Base-by-base conservation (phyloP, 768 basidiomycete genomes). In the Wakefieldia striispora region DNA sequence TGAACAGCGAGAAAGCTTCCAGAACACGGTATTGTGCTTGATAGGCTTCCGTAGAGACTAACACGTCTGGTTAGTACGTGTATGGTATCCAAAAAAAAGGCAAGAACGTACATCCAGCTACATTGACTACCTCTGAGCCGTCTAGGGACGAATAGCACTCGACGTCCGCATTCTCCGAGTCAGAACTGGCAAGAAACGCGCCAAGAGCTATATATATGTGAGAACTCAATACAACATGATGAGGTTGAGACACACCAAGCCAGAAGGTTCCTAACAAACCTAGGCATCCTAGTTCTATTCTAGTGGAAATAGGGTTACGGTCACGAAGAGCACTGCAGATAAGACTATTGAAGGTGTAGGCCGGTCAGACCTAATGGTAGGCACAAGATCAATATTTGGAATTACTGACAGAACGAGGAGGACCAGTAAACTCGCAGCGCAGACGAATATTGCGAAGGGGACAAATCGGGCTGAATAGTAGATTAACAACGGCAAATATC, bases 21-120 rank as follows among this genome's bases (percentile, higher is more conserved):
- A 92, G 73, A 17, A 91, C 89, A 24, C 84, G 82, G 65, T 91
- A 91, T 74, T 91, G 90, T n/a, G 89, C 88, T 56, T 90, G 90
- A 65, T 86, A 92, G 52, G 87, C 87, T 59, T 89, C 86, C 20
- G 88, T 91, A 48, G 87, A 83, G 70, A 91, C 90, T 91, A 14
- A 59, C 16, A 17, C 9, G 26, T 34, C 47, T 42, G 20, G 35
- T 57, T 38, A 33, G 49, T 58, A 38, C 41, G 23, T 17, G 3
- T 6, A 17, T 5, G 8, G 17, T 11, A 23, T 52, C 58, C 45
- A 39, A 37, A 33, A 34, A 43, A 45, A 45, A 33, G 20, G 2
- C 19, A 39, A 16, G 36, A 34, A 75, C 87, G 71, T 61, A 90
- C 88, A 90, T 55, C 77, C 80, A 47, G 84, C 80, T 48, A 80